Percentiles rank a stretch among this genome's conserved stretches.
Evolutionary conservation across 129 eudicot species (phyloP).

Genomic region (Lonicera japonica): DNA sequence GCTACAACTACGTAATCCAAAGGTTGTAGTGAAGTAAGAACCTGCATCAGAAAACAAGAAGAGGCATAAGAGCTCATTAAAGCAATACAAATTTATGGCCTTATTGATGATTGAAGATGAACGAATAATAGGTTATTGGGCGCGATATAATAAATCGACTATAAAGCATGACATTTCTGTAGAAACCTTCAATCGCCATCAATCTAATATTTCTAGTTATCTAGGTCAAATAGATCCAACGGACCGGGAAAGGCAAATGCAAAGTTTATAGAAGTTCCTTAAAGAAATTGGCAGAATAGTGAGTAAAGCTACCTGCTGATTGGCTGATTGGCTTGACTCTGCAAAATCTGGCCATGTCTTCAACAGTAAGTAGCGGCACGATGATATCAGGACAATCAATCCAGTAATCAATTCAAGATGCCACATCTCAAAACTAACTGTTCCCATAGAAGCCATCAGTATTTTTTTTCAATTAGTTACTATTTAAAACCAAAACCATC

Average conservation of each 20-base stretch:
- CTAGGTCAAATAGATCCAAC: background rate
- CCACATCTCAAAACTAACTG: slow-evolving; percentile 80
- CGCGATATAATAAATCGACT: background rate
- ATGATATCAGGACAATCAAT: slow-evolving; percentile 63
- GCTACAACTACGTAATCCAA: slow-evolving; percentile 72
- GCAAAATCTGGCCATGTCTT: slow-evolving; percentile 91
- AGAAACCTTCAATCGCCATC: too few relatives aligned
- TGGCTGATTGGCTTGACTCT: slow-evolving; percentile 86
- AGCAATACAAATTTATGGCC: background rate
- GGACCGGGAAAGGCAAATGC: background rate
- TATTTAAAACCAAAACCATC: background rate
- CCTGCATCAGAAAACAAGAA: slow-evolving; percentile 40
- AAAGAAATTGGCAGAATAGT: background rate
- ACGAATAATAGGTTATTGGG: background rate
- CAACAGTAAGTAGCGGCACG: slow-evolving; percentile 59
- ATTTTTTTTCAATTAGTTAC: background rate
- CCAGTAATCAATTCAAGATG: slow-evolving; percentile 70
- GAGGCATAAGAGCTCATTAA: too few relatives aligned
- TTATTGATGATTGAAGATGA: background rate
- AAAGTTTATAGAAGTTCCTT: background rate
- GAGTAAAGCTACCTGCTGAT: slow-evolving; percentile 54
- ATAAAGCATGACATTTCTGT: background rate
- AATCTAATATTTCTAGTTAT: background rate
- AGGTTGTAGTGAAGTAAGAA: slow-evolving; percentile 70
- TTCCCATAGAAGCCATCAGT: slow-evolving; percentile 12